A percentile compares a stretch with the other conserved stretches of the same genome.
These are phyloP conservation scores for Apiospora kogelbergensis DNA, from an alignment of 2,329 filamentous ascomycete species.

Conservation along the genomic window DNA sequence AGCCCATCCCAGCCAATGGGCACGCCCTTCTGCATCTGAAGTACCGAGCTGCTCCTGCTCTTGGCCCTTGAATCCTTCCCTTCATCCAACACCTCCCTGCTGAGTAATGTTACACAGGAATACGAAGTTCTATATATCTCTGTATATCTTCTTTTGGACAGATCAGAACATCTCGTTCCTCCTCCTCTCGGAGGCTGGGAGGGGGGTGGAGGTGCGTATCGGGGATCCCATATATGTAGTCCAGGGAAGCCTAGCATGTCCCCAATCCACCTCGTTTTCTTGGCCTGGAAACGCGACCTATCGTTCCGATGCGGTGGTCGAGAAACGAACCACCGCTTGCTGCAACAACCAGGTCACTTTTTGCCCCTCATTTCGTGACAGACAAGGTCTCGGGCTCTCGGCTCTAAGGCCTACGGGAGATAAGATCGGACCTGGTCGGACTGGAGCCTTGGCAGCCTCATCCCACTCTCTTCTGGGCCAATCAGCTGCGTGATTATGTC, in stretches of 20 bases:
- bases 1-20: not conserved
- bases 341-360: not conserved
- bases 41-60: not conserved
- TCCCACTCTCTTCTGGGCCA: not conserved
- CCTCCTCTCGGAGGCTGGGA: too few species aligned
- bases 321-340: not conserved
- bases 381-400: not conserved
- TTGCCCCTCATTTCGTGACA: conserved; percentile 4
- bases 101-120: too few species aligned
- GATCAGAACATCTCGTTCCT: too few species aligned
- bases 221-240: not conserved
- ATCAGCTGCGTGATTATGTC: not conserved
- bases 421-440: conserved; percentile 3
- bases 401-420: conserved; percentile 8
- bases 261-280: not conserved
- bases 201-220: too few species aligned
- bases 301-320: not conserved
- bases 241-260: not conserved
- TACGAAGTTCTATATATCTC: too few species aligned
- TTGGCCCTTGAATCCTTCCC: not conserved
- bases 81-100: not conserved
- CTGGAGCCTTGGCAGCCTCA: not conserved
- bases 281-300: not conserved
- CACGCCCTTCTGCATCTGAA: not conserved
- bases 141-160: too few species aligned